Evolutionary conservation across 306 rosid genomes (phyloP).

Genomic region (Cucurbita argyrosperma): DNA sequence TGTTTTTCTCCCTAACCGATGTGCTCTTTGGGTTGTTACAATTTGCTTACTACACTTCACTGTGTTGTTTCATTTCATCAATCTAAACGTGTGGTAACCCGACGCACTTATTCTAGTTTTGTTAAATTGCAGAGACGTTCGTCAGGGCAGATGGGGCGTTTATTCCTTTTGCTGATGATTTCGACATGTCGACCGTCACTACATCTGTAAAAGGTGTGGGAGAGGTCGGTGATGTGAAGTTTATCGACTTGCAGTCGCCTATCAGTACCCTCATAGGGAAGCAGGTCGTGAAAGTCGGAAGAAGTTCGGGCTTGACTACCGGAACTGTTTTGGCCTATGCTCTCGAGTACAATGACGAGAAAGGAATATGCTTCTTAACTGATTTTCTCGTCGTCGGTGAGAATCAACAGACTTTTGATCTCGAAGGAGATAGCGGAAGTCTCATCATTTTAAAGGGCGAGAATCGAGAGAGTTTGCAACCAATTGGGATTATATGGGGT

Average conservation of each 20-base stretch:
- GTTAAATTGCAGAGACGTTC: conserved; percentile 66
- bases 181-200: conserved; percentile 79
- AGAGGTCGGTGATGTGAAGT: conserved; percentile 67
- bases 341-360: conserved; percentile 93
- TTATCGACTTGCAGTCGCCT: conserved; percentile 80
- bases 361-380: conserved; percentile 95
- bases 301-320: conserved; percentile 92
- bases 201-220: conserved; percentile 83
- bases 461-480: conserved; percentile 61
- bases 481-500: conserved; percentile 98
- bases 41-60: background rate
- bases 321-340: conserved; percentile 97
- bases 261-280: conserved; percentile 78
- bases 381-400: conserved; percentile 98
- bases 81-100: background rate
- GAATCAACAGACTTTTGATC: conserved; percentile 96
- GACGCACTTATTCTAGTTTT: background rate
- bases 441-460: conserved; percentile 83
- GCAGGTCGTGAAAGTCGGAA: conserved; percentile 94
- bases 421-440: conserved; percentile 98
- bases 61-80: background rate
- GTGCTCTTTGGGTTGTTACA: too few species aligned
- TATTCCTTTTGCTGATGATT: conserved; percentile 95
- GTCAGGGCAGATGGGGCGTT: conserved; percentile 98
- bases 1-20: too few species aligned